Conservation (phyloP, 164 flowering plant genomes). For the Stephania cephalantha region DNA sequence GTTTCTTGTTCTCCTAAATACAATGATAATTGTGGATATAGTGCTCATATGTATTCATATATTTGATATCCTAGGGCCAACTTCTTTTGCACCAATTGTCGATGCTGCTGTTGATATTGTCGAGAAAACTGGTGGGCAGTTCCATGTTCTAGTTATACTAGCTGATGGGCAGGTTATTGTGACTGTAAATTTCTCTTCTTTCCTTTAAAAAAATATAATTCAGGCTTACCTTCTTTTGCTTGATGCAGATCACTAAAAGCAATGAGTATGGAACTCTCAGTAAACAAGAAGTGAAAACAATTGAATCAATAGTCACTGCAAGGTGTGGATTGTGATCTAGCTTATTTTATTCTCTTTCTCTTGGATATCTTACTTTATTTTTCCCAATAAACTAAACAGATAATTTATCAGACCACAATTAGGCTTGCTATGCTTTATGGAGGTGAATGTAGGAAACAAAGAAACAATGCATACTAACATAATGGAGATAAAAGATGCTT, state of each 20-base stretch:
- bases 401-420: too few species aligned
- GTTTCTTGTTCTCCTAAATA: not conserved
- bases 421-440: too few species aligned
- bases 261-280: slow-evolving; percentile 33
- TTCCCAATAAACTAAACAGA: too few species aligned
- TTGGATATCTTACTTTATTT: not conserved
- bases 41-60: not conserved
- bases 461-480: too few species aligned
- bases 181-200: not conserved
- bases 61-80: slow-evolving; percentile 48
- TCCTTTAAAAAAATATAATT: not conserved
- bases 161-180: slow-evolving; percentile 69
- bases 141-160: slow-evolving; percentile 60
- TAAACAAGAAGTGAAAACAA: slow-evolving; percentile 50
- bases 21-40: not conserved
- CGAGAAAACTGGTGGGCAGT: slow-evolving; percentile 61
- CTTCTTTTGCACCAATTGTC: slow-evolving; percentile 67
- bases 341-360: not conserved
- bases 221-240: not conserved
- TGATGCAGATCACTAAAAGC: slow-evolving; percentile 55
- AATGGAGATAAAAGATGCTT: too few species aligned
- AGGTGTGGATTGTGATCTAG: slow-evolving; percentile 30
- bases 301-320: slow-evolving; percentile 50
- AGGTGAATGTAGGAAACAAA: too few species aligned
- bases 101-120: slow-evolving; percentile 72